These are phyloP conservation scores for Arthroderma sp. DNA, from an alignment of 2,329 filamentous ascomycete species.

Conservation along the genomic window DNA sequence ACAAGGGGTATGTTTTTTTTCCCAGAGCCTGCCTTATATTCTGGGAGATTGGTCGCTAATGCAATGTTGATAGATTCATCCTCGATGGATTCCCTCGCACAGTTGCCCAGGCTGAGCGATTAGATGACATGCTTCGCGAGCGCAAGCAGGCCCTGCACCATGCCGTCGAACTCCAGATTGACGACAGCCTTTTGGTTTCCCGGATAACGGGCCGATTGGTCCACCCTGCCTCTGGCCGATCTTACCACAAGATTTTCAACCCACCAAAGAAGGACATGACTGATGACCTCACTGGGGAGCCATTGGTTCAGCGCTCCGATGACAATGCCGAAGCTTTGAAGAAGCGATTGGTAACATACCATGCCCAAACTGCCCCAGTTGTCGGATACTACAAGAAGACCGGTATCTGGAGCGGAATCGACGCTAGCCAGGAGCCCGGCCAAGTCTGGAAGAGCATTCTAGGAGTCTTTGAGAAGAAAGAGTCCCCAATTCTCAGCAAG, in stretches of 20 bases:
- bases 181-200: slow-evolving; percentile 82
- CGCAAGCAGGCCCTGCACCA: slow-evolving; percentile 81
- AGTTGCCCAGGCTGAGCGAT: slow-evolving; percentile 83
- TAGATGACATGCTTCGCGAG: slow-evolving; percentile 76
- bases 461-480: slow-evolving; percentile 61
- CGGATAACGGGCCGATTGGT: slow-evolving; percentile 93
- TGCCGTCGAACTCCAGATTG: slow-evolving; percentile 92
- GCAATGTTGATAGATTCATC: slow-evolving; percentile 61
- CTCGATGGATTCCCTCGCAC: slow-evolving; percentile 97
- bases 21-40: neutral
- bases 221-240: slow-evolving; percentile 89
- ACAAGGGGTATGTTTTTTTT: slow-evolving; percentile 61
- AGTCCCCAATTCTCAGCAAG: slow-evolving; percentile 40
- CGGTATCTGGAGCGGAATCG: slow-evolving; percentile 90
- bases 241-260: slow-evolving; percentile 98
- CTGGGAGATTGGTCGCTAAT: neutral
- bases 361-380: slow-evolving; percentile 83
- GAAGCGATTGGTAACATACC: slow-evolving; percentile 89
- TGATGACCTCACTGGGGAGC: slow-evolving; percentile 94
- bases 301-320: slow-evolving; percentile 87
- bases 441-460: slow-evolving; percentile 92
- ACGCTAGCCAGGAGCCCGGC: slow-evolving; percentile 89
- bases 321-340: slow-evolving; percentile 93
- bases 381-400: slow-evolving; percentile 95
- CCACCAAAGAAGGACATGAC: slow-evolving; percentile 88